Evolutionary conservation across 2,329 filamentous ascomycete species (phyloP).

Genomic region (Pezicula rhizophila): DNA sequence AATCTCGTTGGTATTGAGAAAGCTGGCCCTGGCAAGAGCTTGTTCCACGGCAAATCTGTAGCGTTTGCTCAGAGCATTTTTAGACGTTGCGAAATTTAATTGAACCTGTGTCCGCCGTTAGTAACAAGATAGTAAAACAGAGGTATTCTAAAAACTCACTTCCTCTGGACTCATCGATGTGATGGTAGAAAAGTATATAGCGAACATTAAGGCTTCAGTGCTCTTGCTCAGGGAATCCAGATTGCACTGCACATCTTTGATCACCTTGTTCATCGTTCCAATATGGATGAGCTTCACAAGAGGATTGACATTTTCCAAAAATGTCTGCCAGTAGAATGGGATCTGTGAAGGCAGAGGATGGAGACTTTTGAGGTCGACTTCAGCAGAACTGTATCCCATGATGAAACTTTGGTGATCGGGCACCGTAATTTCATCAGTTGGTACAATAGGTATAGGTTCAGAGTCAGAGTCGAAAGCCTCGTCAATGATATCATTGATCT

Average conservation of each 20-base stretch:
- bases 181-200: constrained; percentile 49
- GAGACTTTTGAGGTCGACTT: constrained; percentile 56
- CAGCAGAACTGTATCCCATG: constrained; percentile 66
- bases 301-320: constrained; percentile 68
- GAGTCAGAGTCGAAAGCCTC: constrained; percentile 21
- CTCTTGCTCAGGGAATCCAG: constrained; percentile 45
- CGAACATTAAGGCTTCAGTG: constrained; percentile 44
- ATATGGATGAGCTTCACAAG: constrained; percentile 67
- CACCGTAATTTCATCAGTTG: constrained; percentile 49
- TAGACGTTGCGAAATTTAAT: constrained; percentile 35
- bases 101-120: constrained; percentile 20
- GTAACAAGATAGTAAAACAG: background rate
- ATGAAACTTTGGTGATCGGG: constrained; percentile 66
- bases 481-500: constrained; percentile 25
- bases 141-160: constrained; percentile 11
- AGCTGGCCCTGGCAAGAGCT: constrained; percentile 46
- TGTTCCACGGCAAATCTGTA: constrained; percentile 51
- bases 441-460: constrained; percentile 16
- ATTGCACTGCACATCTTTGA: constrained; percentile 55
- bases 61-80: constrained; percentile 35
- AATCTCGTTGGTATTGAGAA: constrained; percentile 47
- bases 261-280: constrained; percentile 55
- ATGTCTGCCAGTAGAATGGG: constrained; percentile 63
- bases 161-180: constrained; percentile 32
- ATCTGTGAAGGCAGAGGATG: constrained; percentile 64